Base-by-base conservation (phyloP, 257 asterid species). In the Lithospermum erythrorhizon region DNA sequence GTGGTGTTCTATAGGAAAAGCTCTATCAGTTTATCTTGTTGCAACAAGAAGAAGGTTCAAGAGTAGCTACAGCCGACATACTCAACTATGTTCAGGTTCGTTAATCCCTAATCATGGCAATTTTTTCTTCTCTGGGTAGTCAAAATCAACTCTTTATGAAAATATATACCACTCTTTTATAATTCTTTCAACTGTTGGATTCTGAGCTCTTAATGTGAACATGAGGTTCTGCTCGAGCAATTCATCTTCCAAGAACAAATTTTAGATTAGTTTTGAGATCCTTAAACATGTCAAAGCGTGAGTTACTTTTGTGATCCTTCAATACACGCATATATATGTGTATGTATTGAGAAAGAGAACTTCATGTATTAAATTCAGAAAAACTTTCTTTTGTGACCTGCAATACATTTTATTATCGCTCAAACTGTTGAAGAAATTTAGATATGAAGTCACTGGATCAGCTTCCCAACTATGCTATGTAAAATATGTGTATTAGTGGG, bases 41-140 rank as follows among this genome's bases (percentile, higher is more conserved):
- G 64, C 83, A 75, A 54, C 83, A 75, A 72, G 83, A 78, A 45
- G 81, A 67, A 25, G 83, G 81, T 37, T 67, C 81, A 21, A 75
- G 81, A 69, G 78, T 78, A 47, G 59, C 78, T 55, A 61, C 72
- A 59, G 41, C 62, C 61, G 83, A 78, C 66, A 57, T 78, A 18
- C 61, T 78, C 59, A 74, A 55, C 72, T 75, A 75, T 64, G 61
- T 78, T 5, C 78, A 78, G 83, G 83, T 78, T 19, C 56, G 13
- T 17, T 64, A 20, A 61, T 9, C 61, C 57, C 53, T 55, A 6
- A 51, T 49, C 29, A 23, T n/a, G 9, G 11, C 13, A 25, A 6
- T 30, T 35, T 2, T 21, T 16, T 18, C 45, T 32, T 13, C 13
- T n/a, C 35, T 56, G 4, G 7, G 37, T 13, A 11, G 17, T 22